A percentile compares a stretch with the other conserved stretches of the same genome.
phyloP scores from a whole-genome alignment of 163 green algal genomes.

The Scenedesmus sp. region DNA sequence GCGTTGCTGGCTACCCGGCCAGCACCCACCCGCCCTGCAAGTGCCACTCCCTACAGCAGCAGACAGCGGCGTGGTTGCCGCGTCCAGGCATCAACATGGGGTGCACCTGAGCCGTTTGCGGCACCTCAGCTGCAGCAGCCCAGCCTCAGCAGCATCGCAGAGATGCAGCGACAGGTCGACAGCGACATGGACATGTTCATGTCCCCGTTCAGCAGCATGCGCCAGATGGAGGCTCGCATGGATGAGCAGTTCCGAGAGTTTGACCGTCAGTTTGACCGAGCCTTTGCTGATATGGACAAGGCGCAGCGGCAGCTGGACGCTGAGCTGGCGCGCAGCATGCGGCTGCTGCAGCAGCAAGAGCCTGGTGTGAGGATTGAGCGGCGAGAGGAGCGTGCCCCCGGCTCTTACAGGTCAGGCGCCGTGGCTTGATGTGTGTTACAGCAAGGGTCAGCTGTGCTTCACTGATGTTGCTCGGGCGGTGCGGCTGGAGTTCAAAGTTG shows the following conservation, averaged over 20 bases:
- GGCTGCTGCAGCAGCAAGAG: slow-evolving; percentile 36
- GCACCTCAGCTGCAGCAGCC: slow-evolving; percentile 4
- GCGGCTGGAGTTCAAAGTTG: neutral
- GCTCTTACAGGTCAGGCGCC: slow-evolving; percentile 35
- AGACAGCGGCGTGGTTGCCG: neutral
- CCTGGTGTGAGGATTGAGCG: slow-evolving; percentile 58
- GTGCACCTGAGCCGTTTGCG: slow-evolving; percentile 27
- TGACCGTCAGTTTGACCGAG: slow-evolving; percentile 45
- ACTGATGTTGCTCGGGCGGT: neutral
- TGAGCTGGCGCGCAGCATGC: slow-evolving; percentile 48
- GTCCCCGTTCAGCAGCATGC: slow-evolving; percentile 29
- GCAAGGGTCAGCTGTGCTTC: neutral
- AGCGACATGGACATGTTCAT: neutral
- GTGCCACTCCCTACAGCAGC: neutral
- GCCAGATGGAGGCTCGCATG: slow-evolving; percentile 1
- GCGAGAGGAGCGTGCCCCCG: slow-evolving; percentile 48
- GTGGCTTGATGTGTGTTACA: neutral
- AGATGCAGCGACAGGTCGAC: slow-evolving; percentile 46
- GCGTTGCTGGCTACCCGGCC: neutral
- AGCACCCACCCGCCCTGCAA: neutral
- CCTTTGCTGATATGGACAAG: slow-evolving; percentile 16
- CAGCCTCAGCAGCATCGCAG: slow-evolving; percentile 31
- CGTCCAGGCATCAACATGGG: slow-evolving; percentile 11
- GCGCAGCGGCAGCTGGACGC: slow-evolving; percentile 40
- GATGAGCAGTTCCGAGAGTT: slow-evolving; percentile 30